These are phyloP conservation scores for Plasmodium falciparum DNA, from an alignment of 169 alveolate genomes.

Conservation along the genomic window DNA sequence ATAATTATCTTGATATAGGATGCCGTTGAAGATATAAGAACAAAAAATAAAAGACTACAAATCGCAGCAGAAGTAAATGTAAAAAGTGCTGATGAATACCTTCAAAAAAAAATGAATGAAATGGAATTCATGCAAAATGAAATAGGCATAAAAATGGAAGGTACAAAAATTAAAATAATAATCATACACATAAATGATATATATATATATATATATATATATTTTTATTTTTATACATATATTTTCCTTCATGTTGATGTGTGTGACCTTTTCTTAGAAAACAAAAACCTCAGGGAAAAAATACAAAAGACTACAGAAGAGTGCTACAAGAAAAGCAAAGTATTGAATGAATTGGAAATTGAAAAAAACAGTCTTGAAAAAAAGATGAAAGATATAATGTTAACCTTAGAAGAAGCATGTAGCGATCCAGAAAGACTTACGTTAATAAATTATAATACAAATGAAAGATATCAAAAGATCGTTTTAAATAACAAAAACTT, in stretches of 20 bases:
- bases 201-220: not conserved
- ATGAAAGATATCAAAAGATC: constrained; percentile 55
- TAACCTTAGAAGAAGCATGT: constrained; percentile 54
- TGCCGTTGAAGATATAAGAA: constrained; percentile 23
- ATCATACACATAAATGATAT: not conserved
- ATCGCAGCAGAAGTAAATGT: constrained; percentile 52
- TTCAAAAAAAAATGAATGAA: constrained; percentile 54
- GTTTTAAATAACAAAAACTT: constrained; percentile 36
- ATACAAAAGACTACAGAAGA: constrained; percentile 18
- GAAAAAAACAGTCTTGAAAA: constrained; percentile 39
- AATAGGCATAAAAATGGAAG: constrained; percentile 37
- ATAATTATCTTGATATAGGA: constrained; percentile 3
- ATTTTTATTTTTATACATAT: not conserved
- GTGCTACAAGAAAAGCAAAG: constrained; percentile 23
- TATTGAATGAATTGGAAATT: constrained; percentile 2
- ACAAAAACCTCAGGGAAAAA: constrained; percentile 13
- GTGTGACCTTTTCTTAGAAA: constrained; percentile 2
- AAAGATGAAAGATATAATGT: constrained; percentile 39
- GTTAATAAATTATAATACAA: constrained; percentile 38
- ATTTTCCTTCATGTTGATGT: not conserved
- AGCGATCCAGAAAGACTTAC: constrained; percentile 47
- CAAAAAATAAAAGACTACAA: constrained; percentile 51
- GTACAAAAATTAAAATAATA: constrained; percentile 5
- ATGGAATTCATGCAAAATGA: constrained; percentile 26
- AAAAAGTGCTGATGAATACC: constrained; percentile 55